Evolutionary conservation across 345 rosid species (phyloP), one percentile per base, ranked within the genome.

Genomic region (Citrus inodora): DNA sequence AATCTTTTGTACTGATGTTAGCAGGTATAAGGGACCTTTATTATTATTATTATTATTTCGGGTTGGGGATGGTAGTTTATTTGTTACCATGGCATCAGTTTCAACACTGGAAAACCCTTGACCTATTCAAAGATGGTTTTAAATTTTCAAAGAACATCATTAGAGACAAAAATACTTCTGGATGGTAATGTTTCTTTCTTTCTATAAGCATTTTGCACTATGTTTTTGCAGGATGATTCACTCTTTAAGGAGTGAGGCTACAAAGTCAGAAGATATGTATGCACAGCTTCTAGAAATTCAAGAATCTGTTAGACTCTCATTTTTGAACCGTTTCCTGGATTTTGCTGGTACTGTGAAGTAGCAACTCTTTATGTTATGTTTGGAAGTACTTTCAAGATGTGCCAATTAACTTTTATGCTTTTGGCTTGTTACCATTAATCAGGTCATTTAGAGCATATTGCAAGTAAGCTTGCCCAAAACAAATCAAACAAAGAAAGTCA

Each of bases 311-410:
- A 89, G 97, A 83, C 92, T 96, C 77, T 93, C 99, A 22, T 90
- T 94, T 85, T 81, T 96, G 76, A 96, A 96, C 78, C 94, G 98
- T 83, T 96, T 94, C 84, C 89, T 96, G 77, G 99, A 96, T 90
- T 96, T 96, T 85, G 98, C 97, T 78, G 98, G 99, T 95, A 92
- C 27, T 70, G 62, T 73, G 22, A 73, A 76, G 59, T 37, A 48
- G 28, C 53, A 16, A 13, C 74, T 75, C n/a, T 40, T 71, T 67
- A 61, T 35, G 68, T 70, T 46, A 51, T 33, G 22, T 55, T 79
- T 77, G 59, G 35, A 84, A 67, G 46, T 33, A 37, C 61, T 56
- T 60, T 53, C 7, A 46, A 76, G 30, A 24, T 21, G 28, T 17
- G 38, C 13, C 21, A 21, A n/a, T 19, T 78, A 70, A 63, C 70